Evolutionary conservation across 371 early-diverging fungal genomes (phyloP).

Genomic region (Mortierella sp.): DNA sequence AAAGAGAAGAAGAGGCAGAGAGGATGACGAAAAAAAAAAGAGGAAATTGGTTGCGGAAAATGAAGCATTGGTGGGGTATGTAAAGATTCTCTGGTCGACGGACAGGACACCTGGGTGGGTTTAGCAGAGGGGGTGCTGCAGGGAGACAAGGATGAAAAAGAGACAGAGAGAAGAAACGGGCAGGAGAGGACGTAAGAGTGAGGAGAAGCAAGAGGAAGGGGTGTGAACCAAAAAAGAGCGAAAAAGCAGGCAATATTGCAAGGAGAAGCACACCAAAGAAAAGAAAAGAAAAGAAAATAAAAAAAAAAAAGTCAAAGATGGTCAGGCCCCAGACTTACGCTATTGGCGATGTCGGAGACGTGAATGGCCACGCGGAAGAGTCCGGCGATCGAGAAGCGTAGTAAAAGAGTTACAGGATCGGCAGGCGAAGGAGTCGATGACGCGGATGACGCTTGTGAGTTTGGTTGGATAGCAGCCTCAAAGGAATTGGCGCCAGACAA

Average conservation of each 20-base stretch:
- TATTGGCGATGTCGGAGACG: no score
- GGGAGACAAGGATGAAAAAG: not conserved
- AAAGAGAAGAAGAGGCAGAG: slow-evolving; percentile 2
- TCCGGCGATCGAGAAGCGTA: not conserved
- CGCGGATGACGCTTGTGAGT: not conserved
- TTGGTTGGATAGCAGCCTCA: no score
- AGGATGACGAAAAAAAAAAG: not conserved
- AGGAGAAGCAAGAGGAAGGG: not conserved
- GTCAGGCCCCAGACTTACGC: no score
- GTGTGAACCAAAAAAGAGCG: not conserved
- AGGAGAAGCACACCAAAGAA: slow-evolving; percentile 4
- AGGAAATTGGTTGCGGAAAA: not conserved
- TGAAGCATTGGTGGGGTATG: not conserved
- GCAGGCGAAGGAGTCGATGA: not conserved
- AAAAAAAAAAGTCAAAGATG: not conserved
- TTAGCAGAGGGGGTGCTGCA: not conserved
- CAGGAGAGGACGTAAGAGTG: not conserved
- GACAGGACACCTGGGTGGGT: not conserved
- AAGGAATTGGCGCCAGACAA: no score
- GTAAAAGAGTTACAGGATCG: not conserved
- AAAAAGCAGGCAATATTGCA: not conserved
- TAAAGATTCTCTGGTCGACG: not conserved
- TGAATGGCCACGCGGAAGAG: not conserved
- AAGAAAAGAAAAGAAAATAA: not conserved
- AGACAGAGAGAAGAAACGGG: not conserved